These are phyloP conservation scores for Lentinula boryana DNA, from an alignment of 768 basidiomycete species.

Conservation along the genomic window DNA sequence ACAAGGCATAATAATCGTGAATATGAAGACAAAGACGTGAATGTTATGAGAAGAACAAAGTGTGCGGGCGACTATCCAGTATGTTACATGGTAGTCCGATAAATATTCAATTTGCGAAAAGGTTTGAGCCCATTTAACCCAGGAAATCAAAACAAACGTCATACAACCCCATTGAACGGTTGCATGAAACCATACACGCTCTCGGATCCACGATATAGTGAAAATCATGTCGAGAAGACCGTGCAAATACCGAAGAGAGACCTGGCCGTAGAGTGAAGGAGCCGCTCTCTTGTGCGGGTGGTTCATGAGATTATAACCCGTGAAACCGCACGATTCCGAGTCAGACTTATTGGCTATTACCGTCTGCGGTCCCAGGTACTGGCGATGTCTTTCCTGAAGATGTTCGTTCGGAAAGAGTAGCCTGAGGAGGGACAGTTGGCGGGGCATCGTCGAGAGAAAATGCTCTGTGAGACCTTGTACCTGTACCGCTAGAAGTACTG, in stretches of 20 bases:
- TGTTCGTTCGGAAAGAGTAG: not conserved
- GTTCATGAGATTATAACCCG: not conserved
- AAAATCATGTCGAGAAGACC: not conserved
- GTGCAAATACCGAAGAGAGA: not conserved
- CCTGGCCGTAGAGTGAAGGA: not conserved
- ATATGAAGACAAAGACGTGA: not conserved
- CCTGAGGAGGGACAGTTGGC: not conserved
- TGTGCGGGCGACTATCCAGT: not conserved
- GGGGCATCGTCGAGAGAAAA: not conserved
- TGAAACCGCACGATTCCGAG: not conserved
- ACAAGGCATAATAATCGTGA: not conserved
- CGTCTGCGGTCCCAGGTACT: not conserved
- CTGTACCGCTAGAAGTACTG: not conserved
- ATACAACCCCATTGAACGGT: not conserved
- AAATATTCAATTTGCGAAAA: no score
- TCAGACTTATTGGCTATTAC: not conserved
- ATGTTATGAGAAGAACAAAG: not conserved
- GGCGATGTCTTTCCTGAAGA: not conserved
- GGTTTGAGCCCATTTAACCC: not conserved
- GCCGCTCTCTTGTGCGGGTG: no score
- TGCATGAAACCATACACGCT: conserved; percentile 2
- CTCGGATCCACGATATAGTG: not conserved
- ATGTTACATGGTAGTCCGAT: no score
- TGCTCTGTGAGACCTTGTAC: not conserved
- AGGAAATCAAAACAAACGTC: not conserved